A percentile compares a stretch with the other conserved stretches of the same genome.
phyloP scores from a whole-genome alignment of 345 rosid genomes.

The Eucalyptus polyanthemos region DNA sequence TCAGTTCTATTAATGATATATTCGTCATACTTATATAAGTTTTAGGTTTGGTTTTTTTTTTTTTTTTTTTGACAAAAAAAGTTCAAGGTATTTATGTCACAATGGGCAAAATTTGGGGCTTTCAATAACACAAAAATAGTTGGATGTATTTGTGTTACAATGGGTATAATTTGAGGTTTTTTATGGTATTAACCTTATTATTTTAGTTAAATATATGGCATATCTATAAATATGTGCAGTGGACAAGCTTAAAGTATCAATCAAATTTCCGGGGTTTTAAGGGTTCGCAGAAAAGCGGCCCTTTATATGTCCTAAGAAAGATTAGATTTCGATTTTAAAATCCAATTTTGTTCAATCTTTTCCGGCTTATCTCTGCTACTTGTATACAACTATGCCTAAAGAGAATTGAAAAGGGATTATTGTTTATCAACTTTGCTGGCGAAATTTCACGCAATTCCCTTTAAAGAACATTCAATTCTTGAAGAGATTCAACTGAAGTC shows the following conservation, averaged over 20 bases:
- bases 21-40: no score
- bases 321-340: not conserved
- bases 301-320: not conserved
- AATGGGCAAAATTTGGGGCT: not conserved
- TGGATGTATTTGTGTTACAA: no score
- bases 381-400: not conserved
- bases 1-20: accelerated
- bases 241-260: not conserved
- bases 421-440: not conserved
- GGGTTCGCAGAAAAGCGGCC: not conserved
- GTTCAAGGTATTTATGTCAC: not conserved
- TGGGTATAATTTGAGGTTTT: no score
- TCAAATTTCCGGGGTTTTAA: not conserved
- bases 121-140: not conserved
- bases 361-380: not conserved
- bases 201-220: not conserved
- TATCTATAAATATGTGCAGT: not conserved
- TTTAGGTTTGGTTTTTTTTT: no score
- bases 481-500: not conserved
- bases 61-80: accelerated
- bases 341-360: not conserved
- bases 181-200: not conserved
- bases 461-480: not conserved
- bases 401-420: not conserved
- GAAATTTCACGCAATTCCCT: not conserved